phyloP scores from a whole-genome alignment of 1,284 basidiomycete species.

The Xanthoconium separans region DNA sequence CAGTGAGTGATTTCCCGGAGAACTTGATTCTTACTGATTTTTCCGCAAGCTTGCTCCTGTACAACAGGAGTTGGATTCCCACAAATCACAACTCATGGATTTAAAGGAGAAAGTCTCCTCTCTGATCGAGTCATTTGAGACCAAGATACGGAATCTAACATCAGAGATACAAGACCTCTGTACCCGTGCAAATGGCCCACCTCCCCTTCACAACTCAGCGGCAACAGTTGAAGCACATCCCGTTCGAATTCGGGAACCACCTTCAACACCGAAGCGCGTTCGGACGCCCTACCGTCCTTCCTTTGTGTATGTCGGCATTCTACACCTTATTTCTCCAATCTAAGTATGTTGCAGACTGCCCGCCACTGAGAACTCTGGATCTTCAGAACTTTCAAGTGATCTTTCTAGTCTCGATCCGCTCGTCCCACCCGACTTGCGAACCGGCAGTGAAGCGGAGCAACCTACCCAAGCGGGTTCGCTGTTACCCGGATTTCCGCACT shows the following conservation, averaged over 20 bases:
- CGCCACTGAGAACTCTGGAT: constrained; percentile 13
- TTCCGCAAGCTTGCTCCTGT: constrained; percentile 51
- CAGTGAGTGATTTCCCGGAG: constrained; percentile 35
- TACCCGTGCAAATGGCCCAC: constrained; percentile 13
- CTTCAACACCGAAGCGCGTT: constrained; percentile 34
- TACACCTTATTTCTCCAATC: neutral
- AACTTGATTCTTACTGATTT: constrained; percentile 7
- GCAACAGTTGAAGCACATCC: constrained; percentile 11
- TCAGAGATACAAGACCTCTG: constrained; percentile 31
- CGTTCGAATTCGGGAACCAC: constrained; percentile 29
- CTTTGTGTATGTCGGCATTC: constrained; percentile 25
- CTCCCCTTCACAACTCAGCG: constrained; percentile 13
- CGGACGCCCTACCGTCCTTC: constrained; percentile 29
- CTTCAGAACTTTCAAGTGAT: constrained; percentile 24
- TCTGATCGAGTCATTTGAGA: constrained; percentile 33
- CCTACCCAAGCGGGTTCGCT: constrained; percentile 25
- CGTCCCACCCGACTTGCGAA: constrained; percentile 17
- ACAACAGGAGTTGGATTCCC: constrained; percentile 38
- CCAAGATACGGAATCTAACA: constrained; percentile 37
- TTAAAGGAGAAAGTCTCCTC: constrained; percentile 39
- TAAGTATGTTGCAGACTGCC: constrained; percentile 22
- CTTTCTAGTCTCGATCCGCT: constrained; percentile 19
- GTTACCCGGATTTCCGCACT: constrained; percentile 42
- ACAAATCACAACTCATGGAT: constrained; percentile 41
- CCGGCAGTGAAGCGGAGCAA: constrained; percentile 17